Evolutionary conservation across 176 grass and related monocot species (phyloP).

Genomic region (Zoysia pacifica): DNA sequence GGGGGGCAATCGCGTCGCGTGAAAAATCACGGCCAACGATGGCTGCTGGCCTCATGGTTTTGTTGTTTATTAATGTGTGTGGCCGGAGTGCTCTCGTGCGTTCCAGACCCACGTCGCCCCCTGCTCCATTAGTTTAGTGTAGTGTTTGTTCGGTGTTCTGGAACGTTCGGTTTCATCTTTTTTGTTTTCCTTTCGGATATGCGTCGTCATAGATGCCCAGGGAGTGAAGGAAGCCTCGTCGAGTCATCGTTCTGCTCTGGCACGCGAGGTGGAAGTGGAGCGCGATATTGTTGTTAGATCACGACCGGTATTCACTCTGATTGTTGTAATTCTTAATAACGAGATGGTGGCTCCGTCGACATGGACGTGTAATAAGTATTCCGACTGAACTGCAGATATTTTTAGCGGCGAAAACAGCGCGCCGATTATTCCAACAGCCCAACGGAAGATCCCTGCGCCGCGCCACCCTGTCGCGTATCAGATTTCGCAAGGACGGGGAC

Average conservation of each 20-base stretch:
- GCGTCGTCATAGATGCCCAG: no score
- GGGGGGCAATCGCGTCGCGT: no score
- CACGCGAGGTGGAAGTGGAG: not conserved
- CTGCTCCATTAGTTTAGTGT: not conserved
- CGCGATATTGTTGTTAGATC: not conserved
- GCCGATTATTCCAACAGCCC: no score
- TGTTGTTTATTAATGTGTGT: not conserved
- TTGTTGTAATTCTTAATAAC: no score
- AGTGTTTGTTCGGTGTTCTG: not conserved
- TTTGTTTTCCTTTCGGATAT: not conserved
- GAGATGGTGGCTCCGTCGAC: no score
- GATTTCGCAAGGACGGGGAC: not conserved
- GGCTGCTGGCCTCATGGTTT: not conserved
- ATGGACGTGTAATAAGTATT: no score
- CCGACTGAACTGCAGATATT: no score
- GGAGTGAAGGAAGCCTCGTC: not conserved
- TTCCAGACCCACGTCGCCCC: not conserved
- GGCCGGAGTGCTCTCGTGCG: not conserved
- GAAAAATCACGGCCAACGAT: no score
- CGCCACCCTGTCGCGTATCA: slow-evolving; percentile 5
- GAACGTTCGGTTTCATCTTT: not conserved
- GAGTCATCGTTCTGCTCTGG: not conserved
- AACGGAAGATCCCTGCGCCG: no score
- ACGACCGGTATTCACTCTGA: no score
- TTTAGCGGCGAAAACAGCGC: no score